Evolutionary conservation across 495 filamentous ascomycete genomes (phyloP).

Genomic region (Lentithecium fluviatile): DNA sequence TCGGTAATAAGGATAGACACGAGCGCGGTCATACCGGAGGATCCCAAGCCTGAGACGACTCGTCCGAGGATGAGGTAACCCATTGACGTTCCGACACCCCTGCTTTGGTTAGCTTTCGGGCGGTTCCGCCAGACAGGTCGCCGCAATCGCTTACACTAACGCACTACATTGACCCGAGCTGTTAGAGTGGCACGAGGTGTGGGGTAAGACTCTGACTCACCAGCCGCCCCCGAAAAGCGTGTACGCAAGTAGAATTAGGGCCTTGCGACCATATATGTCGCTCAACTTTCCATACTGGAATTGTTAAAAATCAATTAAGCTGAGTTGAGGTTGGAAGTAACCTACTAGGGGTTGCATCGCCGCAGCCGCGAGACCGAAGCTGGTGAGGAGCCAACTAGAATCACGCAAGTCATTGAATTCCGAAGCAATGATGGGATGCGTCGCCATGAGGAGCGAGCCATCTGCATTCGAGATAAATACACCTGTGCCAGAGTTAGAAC

Average conservation of each 20-base stretch:
- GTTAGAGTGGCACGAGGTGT: background rate
- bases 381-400: slow-evolving; percentile 67
- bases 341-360: slow-evolving; percentile 58
- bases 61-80: slow-evolving; percentile 27
- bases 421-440: slow-evolving; percentile 62
- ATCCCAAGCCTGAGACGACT: slow-evolving; percentile 26
- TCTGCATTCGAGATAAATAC: slow-evolving; percentile 67
- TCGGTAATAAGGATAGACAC: slow-evolving; percentile 45
- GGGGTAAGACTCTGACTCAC: background rate
- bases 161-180: background rate
- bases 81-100: slow-evolving; percentile 24
- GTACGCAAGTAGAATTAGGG: slow-evolving; percentile 46
- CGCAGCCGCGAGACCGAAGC: slow-evolving; percentile 59
- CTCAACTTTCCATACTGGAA: slow-evolving; percentile 50
- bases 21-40: slow-evolving; percentile 26
- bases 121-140: background rate
- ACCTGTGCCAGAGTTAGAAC: slow-evolving; percentile 45
- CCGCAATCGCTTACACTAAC: slow-evolving; percentile 8
- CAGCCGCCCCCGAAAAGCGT: slow-evolving; percentile 46
- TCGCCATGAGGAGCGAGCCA: slow-evolving; percentile 61
- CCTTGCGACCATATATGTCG: slow-evolving; percentile 51
- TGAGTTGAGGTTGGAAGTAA: background rate
- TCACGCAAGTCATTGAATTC: slow-evolving; percentile 61
- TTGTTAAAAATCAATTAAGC: background rate
- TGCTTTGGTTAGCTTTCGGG: background rate